Evolutionary conservation across 192 early-diverging fungal genomes (phyloP).

Genomic region (Coemansia sp.): DNA sequence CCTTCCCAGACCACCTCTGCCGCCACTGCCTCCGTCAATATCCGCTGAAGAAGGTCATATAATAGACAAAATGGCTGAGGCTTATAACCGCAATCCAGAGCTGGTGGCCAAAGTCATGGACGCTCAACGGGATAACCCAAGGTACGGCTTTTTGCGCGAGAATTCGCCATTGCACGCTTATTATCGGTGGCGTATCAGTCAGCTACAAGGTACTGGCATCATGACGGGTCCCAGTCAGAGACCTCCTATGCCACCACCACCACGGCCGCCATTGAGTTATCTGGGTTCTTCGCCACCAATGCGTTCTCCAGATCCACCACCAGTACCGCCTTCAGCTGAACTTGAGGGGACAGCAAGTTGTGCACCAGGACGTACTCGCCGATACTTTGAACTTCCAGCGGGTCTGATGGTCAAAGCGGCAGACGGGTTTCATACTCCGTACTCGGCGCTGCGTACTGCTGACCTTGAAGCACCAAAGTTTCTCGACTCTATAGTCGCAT

Average conservation of each 20-base stretch:
- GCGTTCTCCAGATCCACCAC: not conserved
- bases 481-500: constrained; percentile 24
- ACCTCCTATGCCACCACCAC: not conserved
- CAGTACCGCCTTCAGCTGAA: not conserved
- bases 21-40: not conserved
- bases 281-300: not conserved
- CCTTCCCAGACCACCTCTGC: not conserved
- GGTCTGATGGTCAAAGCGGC: constrained; percentile 30
- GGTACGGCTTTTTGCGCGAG: constrained; percentile 34
- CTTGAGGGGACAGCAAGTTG: not conserved
- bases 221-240: not conserved
- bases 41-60: constrained; percentile 17
- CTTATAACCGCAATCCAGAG: constrained; percentile 28
- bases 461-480: constrained; percentile 28
- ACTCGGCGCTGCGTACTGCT: constrained; percentile 12
- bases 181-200: constrained; percentile 26
- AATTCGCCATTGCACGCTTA: constrained; percentile 24
- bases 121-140: constrained; percentile 23
- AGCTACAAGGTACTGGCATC: not conserved
- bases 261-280: not conserved
- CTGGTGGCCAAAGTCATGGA: constrained; percentile 28
- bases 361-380: not conserved
- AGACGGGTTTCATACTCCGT: constrained; percentile 14
- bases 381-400: constrained; percentile 37
- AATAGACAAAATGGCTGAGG: constrained; percentile 45